These are phyloP conservation scores for Vicia sativa DNA, from an alignment of 306 rosid genomes.

Conservation along the genomic window DNA sequence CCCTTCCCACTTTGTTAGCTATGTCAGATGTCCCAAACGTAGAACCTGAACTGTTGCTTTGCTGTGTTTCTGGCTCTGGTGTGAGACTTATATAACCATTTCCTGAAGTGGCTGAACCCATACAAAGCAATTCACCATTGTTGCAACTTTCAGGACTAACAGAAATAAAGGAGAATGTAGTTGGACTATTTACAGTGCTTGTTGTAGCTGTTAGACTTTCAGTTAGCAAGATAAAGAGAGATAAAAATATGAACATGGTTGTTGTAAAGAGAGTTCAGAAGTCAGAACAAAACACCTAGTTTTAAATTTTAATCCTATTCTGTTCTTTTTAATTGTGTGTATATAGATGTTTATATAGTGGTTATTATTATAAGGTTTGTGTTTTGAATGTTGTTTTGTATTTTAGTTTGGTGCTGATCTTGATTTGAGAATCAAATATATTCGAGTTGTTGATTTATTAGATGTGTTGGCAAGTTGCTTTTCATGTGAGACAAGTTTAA, in stretches of 20 bases:
- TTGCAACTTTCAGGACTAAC: slow-evolving; percentile 56
- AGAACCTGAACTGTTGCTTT: slow-evolving; percentile 32
- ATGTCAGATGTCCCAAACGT: not conserved
- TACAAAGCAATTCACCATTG: slow-evolving; percentile 51
- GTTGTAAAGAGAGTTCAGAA: not conserved
- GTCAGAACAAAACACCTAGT: not conserved
- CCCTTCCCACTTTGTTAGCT: slow-evolving; percentile 49
- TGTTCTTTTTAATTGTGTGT: slow-evolving; percentile 1
- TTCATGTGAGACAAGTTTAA: not conserved
- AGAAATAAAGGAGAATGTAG: slow-evolving; percentile 50
- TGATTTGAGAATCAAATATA: slow-evolving; percentile 29
- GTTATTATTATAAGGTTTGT: slow-evolving; percentile 5
- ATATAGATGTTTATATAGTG: slow-evolving; percentile 20
- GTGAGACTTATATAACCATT: slow-evolving; percentile 53
- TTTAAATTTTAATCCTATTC: not conserved
- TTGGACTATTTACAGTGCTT: slow-evolving; percentile 28
- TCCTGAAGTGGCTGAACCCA: slow-evolving; percentile 55
- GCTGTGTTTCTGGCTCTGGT: slow-evolving; percentile 51
- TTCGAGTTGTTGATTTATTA: slow-evolving; percentile 36
- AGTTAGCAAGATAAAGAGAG: slow-evolving; percentile 34
- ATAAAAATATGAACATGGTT: slow-evolving; percentile 40
- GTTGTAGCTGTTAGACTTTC: slow-evolving; percentile 30
- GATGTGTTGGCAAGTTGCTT: not conserved
- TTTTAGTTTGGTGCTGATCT: not conserved
- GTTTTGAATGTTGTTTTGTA: slow-evolving; percentile 38